Evolutionary conservation across 192 early-diverging fungal species (phyloP).

Genomic region (Rhizophlyctis rosea): DNA sequence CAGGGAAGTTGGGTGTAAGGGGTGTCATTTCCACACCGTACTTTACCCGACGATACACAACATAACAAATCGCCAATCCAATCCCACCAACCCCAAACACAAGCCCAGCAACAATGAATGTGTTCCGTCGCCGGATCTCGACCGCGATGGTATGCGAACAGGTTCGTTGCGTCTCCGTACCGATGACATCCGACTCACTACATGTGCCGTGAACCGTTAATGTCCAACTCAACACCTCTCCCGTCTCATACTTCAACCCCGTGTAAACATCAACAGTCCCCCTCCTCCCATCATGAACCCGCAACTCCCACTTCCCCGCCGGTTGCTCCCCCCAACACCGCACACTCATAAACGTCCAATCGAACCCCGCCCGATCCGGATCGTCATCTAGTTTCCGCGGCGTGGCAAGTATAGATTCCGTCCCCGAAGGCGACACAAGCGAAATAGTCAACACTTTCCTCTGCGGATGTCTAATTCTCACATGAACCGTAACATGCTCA

Average conservation of each 20-base stretch:
- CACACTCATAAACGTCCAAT: constrained; percentile 59
- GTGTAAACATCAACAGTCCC: constrained; percentile 23
- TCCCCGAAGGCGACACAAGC: constrained; percentile 37
- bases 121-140: constrained; percentile 6
- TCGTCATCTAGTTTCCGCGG: constrained; percentile 41
- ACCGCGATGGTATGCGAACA: constrained; percentile 19
- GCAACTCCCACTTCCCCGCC: constrained; percentile 42
- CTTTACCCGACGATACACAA: too few relatives aligned
- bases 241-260: constrained; percentile 7
- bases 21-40: too few relatives aligned
- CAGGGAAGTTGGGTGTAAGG: too few relatives aligned
- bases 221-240: constrained; percentile 28
- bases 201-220: constrained; percentile 29
- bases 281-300: constrained; percentile 26
- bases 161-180: constrained; percentile 12
- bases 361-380: constrained; percentile 36
- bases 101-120: constrained; percentile 1
- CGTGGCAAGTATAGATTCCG: constrained; percentile 43
- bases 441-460: constrained; percentile 37
- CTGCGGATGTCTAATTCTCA: constrained; percentile 68
- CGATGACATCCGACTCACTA: constrained; percentile 20
- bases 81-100: constrained; percentile 16
- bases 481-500: constrained; percentile 83
- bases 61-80: too few relatives aligned
- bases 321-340: constrained; percentile 48